Evolutionary conservation across 2,329 filamentous ascomycete species (phyloP).

Genomic region (Monosporascus sp.): DNA sequence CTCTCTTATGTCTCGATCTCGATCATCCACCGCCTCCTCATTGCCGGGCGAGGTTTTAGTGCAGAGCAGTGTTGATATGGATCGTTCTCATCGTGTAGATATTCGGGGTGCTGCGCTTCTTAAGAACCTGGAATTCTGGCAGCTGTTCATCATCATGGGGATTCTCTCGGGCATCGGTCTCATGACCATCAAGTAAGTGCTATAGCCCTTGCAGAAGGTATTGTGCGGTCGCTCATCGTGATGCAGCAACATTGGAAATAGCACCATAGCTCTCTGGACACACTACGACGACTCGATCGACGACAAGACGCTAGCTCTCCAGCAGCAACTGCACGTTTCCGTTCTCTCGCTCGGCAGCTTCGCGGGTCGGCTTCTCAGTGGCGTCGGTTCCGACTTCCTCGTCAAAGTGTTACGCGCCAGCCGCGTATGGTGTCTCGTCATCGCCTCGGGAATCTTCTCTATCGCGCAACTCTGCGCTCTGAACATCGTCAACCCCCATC

Average conservation of each 20-base stretch:
- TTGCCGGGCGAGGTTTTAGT: constrained; percentile 46
- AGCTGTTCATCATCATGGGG: constrained; percentile 80
- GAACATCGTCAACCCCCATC: constrained; percentile 68
- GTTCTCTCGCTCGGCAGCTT: constrained; percentile 90
- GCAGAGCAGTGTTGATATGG: constrained; percentile 61
- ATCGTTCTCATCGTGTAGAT: constrained; percentile 79
- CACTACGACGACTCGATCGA: constrained; percentile 71
- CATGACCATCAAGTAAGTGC: constrained; percentile 95
- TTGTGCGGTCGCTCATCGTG: not conserved
- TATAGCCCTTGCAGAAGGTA: not conserved
- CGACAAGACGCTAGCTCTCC: constrained; percentile 69
- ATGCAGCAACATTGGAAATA: constrained; percentile 85
- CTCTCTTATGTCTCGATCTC: constrained; percentile 72
- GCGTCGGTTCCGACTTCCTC: constrained; percentile 86
- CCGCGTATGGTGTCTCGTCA: constrained; percentile 84
- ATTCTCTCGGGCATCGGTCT: constrained; percentile 89
- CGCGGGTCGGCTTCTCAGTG: constrained; percentile 70
- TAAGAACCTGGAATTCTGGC: constrained; percentile 76
- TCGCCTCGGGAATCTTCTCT: constrained; percentile 73
- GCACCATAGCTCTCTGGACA: constrained; percentile 82
- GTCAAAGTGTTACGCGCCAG: constrained; percentile 76
- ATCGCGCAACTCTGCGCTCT: constrained; percentile 73
- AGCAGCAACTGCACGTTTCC: constrained; percentile 88
- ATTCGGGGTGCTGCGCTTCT: constrained; percentile 79
- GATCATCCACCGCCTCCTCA: constrained; percentile 45